These are phyloP conservation scores for Nothomitra cinnamomea DNA, from an alignment of 2,329 filamentous ascomycete species.

Conservation along the genomic window DNA sequence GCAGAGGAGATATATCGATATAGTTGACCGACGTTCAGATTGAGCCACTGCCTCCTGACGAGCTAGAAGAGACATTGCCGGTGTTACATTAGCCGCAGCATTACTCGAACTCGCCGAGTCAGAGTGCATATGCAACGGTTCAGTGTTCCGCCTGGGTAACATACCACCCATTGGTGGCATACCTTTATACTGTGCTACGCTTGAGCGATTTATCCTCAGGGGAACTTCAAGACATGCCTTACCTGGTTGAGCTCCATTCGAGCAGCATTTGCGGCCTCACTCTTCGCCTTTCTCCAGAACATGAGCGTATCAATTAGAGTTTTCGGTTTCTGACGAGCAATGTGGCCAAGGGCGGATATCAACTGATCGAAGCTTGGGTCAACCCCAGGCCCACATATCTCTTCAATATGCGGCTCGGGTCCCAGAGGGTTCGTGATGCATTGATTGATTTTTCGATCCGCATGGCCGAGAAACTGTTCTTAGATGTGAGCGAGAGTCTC, in stretches of 20 bases:
- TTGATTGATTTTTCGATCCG: conserved; percentile 88
- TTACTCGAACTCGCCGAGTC: conserved; percentile 19
- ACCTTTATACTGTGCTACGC: neutral
- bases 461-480: conserved; percentile 69
- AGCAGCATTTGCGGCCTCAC: conserved; percentile 47
- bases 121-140: conserved; percentile 38
- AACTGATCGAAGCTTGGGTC: conserved; percentile 87
- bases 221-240: conserved; percentile 26
- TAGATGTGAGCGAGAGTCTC: conserved; percentile 18
- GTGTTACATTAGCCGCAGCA: conserved; percentile 10
- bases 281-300: conserved; percentile 94
- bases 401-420: conserved; percentile 68
- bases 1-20: conserved; percentile 92
- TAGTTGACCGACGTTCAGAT: conserved; percentile 76
- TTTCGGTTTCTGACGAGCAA: conserved; percentile 85
- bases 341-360: conserved; percentile 82
- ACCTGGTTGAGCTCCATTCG: conserved; percentile 39
- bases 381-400: conserved; percentile 76
- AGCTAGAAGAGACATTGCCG: conserved; percentile 9
- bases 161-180: neutral
- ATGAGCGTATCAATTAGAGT: conserved; percentile 94
- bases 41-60: conserved; percentile 57
- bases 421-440: conserved; percentile 69
- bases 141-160: conserved; percentile 44
- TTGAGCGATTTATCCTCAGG: conserved; percentile 25